Evolutionary conservation across 2,329 filamentous ascomycete genomes (phyloP), one percentile per base, ranked within the genome.

Genomic region (Ceratocystis destructans): DNA sequence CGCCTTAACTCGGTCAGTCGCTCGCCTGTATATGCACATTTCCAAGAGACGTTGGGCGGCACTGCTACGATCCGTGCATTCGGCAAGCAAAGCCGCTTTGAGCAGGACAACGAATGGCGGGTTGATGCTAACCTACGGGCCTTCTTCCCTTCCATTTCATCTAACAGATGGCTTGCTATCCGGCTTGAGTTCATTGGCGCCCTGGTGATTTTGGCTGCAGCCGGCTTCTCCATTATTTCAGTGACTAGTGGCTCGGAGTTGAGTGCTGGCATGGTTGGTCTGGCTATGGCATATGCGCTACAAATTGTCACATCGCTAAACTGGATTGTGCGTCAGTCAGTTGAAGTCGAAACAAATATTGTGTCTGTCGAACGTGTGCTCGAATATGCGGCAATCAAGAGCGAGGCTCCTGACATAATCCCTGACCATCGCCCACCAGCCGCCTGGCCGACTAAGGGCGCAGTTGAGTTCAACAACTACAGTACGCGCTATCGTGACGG

Each of bases 311-410:
- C 93, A 71, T 96, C 92, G 45, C 83, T 99, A 72, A 99, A 97
- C 79, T 99, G 94, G 94, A 96, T 99, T 73, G 94, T 99, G 64
- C 86, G 95, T 68, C 94, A 99, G 77, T 96, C 92, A 0, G 94
- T 99, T 44, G 95, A 99, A 76, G 94, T 99, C n/a, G 95, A 99
- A 80, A 97, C 93, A n/a, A 99, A 99, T 76, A 99, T 99, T 73
- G 93, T 99, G 59, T 96, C 93, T 8, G 94, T 99, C 46, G 94
- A 99, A 81, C 88, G 94, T 73, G 92, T 99, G 61, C 85, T 99
- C 62, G 95, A 99, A 76, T 99, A 99, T 77, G 90, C 93, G 67
- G 83, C 84, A 63, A 82, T 99, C 69, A 92, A 93, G 31, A 94
- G 88, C 75, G 94, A 99, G 78, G 93, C 94, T 63, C 90, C 92